Conservation (phyloP, 805 yeast genomes). For the Teunomyces funiuensis region DNA sequence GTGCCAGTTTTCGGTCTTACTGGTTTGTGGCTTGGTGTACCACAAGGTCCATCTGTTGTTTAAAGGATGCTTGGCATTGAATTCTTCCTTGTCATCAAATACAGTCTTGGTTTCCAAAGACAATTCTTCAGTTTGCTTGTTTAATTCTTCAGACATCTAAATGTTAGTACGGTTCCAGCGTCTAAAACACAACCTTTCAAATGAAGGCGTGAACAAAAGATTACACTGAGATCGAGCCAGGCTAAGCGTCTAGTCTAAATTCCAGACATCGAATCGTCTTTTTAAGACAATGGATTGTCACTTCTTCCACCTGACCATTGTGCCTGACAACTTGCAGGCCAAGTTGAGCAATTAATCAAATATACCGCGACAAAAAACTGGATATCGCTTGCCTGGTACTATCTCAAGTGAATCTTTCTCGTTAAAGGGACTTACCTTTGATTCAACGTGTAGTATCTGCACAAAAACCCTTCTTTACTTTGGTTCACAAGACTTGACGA, state of each 20-base stretch:
- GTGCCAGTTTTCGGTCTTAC: conserved; percentile 81
- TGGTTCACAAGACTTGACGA: conserved; percentile 12
- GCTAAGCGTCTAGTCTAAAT: no score
- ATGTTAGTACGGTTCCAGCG: conserved; percentile 9
- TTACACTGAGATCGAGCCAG: no score
- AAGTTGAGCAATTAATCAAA: background rate
- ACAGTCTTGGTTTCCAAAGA: conserved; percentile 49
- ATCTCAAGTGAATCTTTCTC: background rate
- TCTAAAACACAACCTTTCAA: background rate
- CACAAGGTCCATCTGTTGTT: conserved; percentile 92
- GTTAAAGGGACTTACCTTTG: background rate
- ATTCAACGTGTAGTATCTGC: conserved; percentile 4
- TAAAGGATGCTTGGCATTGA: conserved; percentile 83
- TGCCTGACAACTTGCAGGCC: background rate
- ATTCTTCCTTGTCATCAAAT: conserved; percentile 59
- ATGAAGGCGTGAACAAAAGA: background rate
- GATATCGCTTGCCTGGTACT: no score
- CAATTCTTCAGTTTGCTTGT: conserved; percentile 44
- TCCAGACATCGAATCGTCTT: background rate
- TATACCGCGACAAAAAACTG: background rate
- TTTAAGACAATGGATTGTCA: background rate
- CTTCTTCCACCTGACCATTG: background rate
- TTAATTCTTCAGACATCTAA: conserved; percentile 46
- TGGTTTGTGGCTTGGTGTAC: conserved; percentile 93
- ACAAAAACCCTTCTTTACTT: conserved; percentile 3